Evolutionary conservation across 1,284 basidiomycete genomes (phyloP).

Genomic region (Vanrija sp.): DNA sequence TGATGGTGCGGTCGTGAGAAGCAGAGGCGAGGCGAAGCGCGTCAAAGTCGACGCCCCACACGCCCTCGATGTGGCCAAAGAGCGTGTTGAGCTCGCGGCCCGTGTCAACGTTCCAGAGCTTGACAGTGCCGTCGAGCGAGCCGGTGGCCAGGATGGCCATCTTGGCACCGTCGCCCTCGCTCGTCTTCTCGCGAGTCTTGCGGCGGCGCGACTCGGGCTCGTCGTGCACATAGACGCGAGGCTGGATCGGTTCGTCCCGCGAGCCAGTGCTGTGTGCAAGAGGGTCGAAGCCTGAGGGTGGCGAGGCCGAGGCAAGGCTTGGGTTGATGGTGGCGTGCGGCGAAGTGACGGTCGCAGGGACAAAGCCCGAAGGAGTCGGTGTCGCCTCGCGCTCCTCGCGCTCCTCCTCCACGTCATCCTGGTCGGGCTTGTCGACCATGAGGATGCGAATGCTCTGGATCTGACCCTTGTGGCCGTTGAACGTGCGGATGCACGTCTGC

Average conservation of each 20-base stretch:
- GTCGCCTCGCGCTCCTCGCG: slow-evolving; percentile 9
- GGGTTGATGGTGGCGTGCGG: not conserved
- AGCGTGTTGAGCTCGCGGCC: slow-evolving; percentile 75
- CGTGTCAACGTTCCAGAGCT: slow-evolving; percentile 90
- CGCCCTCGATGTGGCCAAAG: slow-evolving; percentile 89
- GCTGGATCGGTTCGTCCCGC: slow-evolving; percentile 22
- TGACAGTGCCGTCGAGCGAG: slow-evolving; percentile 92
- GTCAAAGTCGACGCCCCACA: slow-evolving; percentile 92
- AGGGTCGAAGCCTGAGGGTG: slow-evolving; percentile 26
- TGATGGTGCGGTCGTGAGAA: slow-evolving; percentile 59
- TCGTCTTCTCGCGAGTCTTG: slow-evolving; percentile 3
- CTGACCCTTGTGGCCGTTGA: slow-evolving; percentile 88
- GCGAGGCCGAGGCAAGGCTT: slow-evolving; percentile 3
- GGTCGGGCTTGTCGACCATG: slow-evolving; percentile 53
- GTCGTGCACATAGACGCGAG: slow-evolving; percentile 36
- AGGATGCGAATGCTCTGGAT: slow-evolving; percentile 87
- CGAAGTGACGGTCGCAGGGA: slow-evolving; percentile 3
- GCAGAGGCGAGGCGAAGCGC: slow-evolving; percentile 86
- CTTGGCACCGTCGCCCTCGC: slow-evolving; percentile 36
- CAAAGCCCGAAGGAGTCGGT: slow-evolving; percentile 4
- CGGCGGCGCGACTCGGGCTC: not conserved
- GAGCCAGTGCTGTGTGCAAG: slow-evolving; percentile 14
- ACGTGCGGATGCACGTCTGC: slow-evolving; percentile 76
- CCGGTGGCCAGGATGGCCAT: slow-evolving; percentile 78
- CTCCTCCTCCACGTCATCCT: slow-evolving; percentile 31